These are phyloP conservation scores for Didymosphaeria variabile DNA, from an alignment of 2,329 filamentous ascomycete genomes.

Conservation along the genomic window DNA sequence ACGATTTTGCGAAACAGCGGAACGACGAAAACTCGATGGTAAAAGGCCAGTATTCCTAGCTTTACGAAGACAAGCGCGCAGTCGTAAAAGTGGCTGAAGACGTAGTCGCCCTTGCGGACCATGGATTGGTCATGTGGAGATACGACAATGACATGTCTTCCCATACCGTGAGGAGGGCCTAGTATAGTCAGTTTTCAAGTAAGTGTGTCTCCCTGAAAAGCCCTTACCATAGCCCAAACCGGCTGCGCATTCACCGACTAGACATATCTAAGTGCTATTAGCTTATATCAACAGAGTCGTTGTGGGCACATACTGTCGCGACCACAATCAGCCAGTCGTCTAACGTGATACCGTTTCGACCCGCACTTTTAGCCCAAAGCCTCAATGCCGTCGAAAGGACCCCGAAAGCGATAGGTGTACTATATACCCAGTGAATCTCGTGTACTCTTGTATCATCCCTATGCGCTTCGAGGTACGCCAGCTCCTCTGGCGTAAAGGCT, in stretches of 20 bases:
- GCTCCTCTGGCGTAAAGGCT: slow-evolving; percentile 39
- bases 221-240: slow-evolving; percentile 39
- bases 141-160: slow-evolving; percentile 42
- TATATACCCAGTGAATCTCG: slow-evolving; percentile 45
- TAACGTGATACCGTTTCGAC: slow-evolving; percentile 42
- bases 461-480: slow-evolving; percentile 41
- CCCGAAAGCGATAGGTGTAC: slow-evolving; percentile 39
- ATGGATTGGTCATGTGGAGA: slow-evolving; percentile 37
- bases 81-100: slow-evolving; percentile 49
- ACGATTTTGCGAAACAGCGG: slow-evolving; percentile 40
- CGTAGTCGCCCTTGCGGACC: slow-evolving; percentile 46
- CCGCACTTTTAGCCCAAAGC: slow-evolving; percentile 41
- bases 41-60: slow-evolving; percentile 45
- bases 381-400: slow-evolving; percentile 37
- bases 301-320: slow-evolving; percentile 36
- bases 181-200: slow-evolving; percentile 21
- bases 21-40: slow-evolving; percentile 44
- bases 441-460: slow-evolving; percentile 37
- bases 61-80: slow-evolving; percentile 30
- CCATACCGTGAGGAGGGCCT: slow-evolving; percentile 47
- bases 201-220: background rate
- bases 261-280: slow-evolving; percentile 32
- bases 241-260: slow-evolving; percentile 40
- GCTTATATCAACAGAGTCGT: background rate
- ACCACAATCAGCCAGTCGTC: slow-evolving; percentile 45